phyloP scores from a whole-genome alignment of 2,329 filamentous ascomycete genomes.

The Fusarium citri region DNA sequence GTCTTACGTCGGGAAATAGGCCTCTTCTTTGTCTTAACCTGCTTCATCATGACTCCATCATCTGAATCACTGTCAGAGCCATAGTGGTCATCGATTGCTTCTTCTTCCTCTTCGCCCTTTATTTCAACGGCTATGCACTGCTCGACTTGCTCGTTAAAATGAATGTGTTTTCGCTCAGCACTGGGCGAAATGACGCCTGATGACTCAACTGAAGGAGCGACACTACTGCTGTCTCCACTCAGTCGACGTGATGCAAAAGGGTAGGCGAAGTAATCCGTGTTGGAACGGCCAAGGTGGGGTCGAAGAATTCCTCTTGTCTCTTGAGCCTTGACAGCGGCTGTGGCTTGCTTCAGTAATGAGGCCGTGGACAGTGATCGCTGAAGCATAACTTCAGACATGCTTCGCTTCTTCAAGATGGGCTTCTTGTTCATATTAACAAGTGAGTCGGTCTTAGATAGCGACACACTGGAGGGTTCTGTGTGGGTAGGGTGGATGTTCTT shows the following conservation, averaged over 20 bases:
- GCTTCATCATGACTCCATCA: constrained; percentile 87
- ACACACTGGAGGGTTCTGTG: constrained; percentile 55
- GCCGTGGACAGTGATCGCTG: constrained; percentile 89
- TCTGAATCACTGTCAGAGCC: constrained; percentile 76
- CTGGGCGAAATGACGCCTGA: constrained; percentile 75
- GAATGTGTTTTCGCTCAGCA: constrained; percentile 84
- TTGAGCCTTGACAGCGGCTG: constrained; percentile 86
- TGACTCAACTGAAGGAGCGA: constrained; percentile 74
- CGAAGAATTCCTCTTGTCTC: constrained; percentile 67
- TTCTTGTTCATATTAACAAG: constrained; percentile 78
- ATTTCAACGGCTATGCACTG: constrained; percentile 94
- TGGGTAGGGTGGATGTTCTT: constrained; percentile 63
- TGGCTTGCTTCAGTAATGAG: constrained; percentile 89
- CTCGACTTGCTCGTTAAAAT: constrained; percentile 95
- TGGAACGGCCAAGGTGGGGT: constrained; percentile 69
- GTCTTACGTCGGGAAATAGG: constrained; percentile 55
- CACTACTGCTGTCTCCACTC: constrained; percentile 70
- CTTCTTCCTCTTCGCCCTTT: constrained; percentile 81
- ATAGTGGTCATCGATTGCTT: constrained; percentile 66
- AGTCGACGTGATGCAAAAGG: constrained; percentile 71
- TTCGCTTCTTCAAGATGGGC: constrained; percentile 95
- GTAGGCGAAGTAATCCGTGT: constrained; percentile 76
- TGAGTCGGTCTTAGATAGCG: constrained; percentile 68
- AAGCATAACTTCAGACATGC: constrained; percentile 94
- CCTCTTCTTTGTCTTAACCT: constrained; percentile 67